Percentiles rank a stretch among this genome's conserved stretches.
phyloP scores from a whole-genome alignment of 2,329 filamentous ascomycete species.

The Colletotrichum plurivorum region DNA sequence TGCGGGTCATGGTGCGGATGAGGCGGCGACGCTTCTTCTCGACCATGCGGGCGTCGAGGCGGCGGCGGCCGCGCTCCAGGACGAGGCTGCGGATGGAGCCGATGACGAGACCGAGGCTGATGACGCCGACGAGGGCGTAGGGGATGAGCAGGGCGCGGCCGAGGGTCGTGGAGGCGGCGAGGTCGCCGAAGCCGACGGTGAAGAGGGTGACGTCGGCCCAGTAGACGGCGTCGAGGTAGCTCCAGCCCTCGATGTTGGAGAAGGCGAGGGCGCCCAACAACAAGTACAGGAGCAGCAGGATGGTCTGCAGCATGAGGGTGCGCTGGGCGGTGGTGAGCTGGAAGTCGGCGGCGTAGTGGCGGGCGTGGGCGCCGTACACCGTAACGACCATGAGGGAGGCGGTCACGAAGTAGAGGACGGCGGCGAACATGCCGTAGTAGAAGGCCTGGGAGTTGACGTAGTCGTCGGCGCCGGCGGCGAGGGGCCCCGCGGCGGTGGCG shows the following conservation, averaged over 20 bases:
- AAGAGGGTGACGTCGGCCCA: slow-evolving; percentile 82
- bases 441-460: slow-evolving; percentile 85
- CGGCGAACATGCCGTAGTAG: slow-evolving; percentile 87
- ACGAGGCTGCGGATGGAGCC: slow-evolving; percentile 80
- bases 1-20: slow-evolving; percentile 60
- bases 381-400: slow-evolving; percentile 84
- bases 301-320: slow-evolving; percentile 92
- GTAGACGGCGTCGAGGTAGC: slow-evolving; percentile 83
- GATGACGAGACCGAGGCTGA: slow-evolving; percentile 87
- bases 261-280: slow-evolving; percentile 84
- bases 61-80: slow-evolving; percentile 69
- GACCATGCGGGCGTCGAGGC: slow-evolving; percentile 69
- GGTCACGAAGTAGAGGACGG: slow-evolving; percentile 83
- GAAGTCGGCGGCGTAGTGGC: slow-evolving; percentile 85
- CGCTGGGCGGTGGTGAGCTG: slow-evolving; percentile 84
- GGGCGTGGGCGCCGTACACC: slow-evolving; percentile 79
- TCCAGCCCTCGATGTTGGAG: slow-evolving; percentile 79
- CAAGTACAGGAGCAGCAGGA: slow-evolving; percentile 86
- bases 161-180: slow-evolving; percentile 62
- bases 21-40: slow-evolving; percentile 70
- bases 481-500: slow-evolving; percentile 74
- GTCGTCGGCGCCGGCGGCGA: slow-evolving; percentile 59
- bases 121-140: slow-evolving; percentile 85
- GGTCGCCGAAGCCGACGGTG: slow-evolving; percentile 75
- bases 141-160: slow-evolving; percentile 83